Base-by-base conservation (phyloP, 768 basidiomycete genomes). In the Mycena kentingensis region DNA sequence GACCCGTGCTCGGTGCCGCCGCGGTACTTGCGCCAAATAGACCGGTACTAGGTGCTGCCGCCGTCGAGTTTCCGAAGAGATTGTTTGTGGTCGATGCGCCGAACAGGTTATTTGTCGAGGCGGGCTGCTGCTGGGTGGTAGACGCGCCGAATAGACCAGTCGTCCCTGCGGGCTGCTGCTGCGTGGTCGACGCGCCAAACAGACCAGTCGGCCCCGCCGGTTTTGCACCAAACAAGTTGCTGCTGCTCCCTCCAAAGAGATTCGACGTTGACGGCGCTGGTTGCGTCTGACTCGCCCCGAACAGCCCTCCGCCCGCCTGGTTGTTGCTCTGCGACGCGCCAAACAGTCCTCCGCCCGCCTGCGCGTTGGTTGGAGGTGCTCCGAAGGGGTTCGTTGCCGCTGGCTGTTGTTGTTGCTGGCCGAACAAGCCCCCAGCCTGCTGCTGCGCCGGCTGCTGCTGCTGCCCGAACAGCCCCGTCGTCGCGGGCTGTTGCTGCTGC, bases 361-460 rank as follows among this genome's bases (percentile, higher is more conserved):
- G 54, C 25, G 56, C 57, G n/a, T 52, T 49, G 61, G 63, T 11
- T 47, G 41, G 3, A 11, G 57, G 46, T 35, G 55, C 52, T 10
- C 60, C 60, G 49, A 60, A 38, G 8, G 21, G n/a, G n/a, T 19
- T 19, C 42, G 60, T 50, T 12, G 44, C 41, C 27, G 54, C 43
- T 28, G 59, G 50, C 24, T 46, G 55, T 28, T 46, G 55, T 26
- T 51, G 59, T 15, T 61, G 52, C 25, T 64, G 62, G 18, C 77
- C 72, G 55, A 79, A 78, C 24, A 76, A 46, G 57, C 47, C 76
- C 47, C 57, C 50, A 46, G 42, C 61, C 43, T 55, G 54, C 44
- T 46, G 60, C 47, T 52, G 58, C 27, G 57, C 48, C 29, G 44
- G 58, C 43, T 58, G 53, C 19, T 58, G 58, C 28, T 41, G 22